A percentile compares a stretch with the other conserved stretches of the same genome.
Conservation (phyloP, 164 flowering plant genomes). For the Pachysandra terminalis region DNA sequence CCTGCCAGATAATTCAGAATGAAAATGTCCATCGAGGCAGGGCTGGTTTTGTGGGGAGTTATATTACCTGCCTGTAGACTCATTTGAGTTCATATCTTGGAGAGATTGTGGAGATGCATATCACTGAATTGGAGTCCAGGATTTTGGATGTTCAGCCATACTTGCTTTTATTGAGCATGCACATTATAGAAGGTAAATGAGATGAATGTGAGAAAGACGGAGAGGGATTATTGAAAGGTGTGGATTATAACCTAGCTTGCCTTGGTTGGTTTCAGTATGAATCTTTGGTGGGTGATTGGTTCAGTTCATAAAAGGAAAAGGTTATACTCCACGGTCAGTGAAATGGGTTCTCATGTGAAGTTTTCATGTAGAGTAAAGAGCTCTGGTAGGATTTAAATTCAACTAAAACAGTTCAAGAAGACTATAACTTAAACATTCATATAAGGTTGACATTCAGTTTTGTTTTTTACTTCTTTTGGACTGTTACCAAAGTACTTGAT, state of each 20-base stretch:
- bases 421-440: too few relatives aligned
- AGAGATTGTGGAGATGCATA: conserved; percentile 38
- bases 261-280: conserved; percentile 10
- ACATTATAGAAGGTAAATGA: conserved; percentile 62
- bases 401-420: too few relatives aligned
- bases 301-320: conserved; percentile 37
- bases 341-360: conserved; percentile 45
- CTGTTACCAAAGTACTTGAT: too few relatives aligned
- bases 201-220: conserved; percentile 49
- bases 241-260: conserved; percentile 34
- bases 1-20: conserved; percentile 45
- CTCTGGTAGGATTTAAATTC: too few relatives aligned
- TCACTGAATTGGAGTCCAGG: conserved; percentile 40
- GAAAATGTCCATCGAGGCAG: conserved; percentile 37
- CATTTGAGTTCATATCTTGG: conserved; percentile 45
- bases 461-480: too few relatives aligned
- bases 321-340: conserved; percentile 52
- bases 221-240: conserved; percentile 34
- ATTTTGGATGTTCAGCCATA: conserved; percentile 46
- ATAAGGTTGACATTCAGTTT: too few relatives aligned
- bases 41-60: conserved; percentile 51
- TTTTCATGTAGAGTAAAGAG: conserved; percentile 12
- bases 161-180: conserved; percentile 47
- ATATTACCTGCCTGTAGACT: conserved; percentile 45
- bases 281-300: conserved; percentile 15